Evolutionary conservation across 441 rosid species (phyloP).

Genomic region (Arabidopsis lyrata): DNA sequence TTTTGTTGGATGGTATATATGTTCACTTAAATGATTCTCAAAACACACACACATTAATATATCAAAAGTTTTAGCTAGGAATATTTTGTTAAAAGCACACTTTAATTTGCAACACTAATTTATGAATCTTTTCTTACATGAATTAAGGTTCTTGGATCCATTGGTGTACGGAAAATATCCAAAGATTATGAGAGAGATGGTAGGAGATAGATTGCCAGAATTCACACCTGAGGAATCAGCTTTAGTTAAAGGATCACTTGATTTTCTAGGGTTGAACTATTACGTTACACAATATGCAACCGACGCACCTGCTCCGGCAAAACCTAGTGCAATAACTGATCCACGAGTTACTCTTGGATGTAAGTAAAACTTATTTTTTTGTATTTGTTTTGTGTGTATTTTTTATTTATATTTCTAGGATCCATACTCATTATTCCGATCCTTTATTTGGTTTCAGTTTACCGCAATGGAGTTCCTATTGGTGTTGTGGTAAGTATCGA

Average conservation of each 20-base stretch:
- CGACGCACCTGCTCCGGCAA: constrained; percentile 7
- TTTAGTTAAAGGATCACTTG: constrained; percentile 36
- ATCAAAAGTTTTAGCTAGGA: no score
- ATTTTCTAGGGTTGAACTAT: constrained; percentile 35
- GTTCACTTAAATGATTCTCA: not conserved
- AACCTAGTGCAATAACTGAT: constrained; percentile 27
- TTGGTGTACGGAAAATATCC: constrained; percentile 34
- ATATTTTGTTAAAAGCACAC: no score
- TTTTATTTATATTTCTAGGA: no score
- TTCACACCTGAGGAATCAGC: constrained; percentile 28
- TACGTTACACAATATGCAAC: constrained; percentile 32
- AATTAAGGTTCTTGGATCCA: constrained; percentile 36
- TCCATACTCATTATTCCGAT: not conserved
- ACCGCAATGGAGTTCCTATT: constrained; percentile 4
- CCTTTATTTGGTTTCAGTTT: not conserved
- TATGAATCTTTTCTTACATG: no score
- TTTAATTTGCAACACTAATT: no score
- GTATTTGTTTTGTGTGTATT: not conserved
- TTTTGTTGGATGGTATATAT: constrained; percentile 17
- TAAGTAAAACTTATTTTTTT: not conserved
- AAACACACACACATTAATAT: no score
- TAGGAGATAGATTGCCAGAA: constrained; percentile 22
- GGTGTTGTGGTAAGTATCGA: no score
- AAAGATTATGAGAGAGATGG: constrained; percentile 11
- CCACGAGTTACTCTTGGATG: constrained; percentile 36